A percentile compares a stretch with the other conserved stretches of the same genome.
phyloP scores from a whole-genome alignment of 805 yeast species.

The Spathaspora boniae region DNA sequence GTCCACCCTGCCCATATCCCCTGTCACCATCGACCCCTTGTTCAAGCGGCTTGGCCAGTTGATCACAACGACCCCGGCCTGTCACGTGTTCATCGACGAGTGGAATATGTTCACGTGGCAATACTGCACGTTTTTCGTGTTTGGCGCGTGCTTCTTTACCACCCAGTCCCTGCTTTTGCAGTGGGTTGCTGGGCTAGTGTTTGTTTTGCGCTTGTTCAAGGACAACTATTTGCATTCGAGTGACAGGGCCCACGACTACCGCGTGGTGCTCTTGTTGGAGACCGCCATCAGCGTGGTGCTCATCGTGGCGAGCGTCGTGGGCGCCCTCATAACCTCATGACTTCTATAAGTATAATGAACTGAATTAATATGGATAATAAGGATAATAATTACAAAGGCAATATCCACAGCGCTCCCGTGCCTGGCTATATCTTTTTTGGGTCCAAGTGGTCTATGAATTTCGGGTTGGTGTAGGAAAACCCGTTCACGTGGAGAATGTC shows the following conservation, averaged over 20 bases:
- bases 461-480: constrained; percentile 40
- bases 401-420: no score
- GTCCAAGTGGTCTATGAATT: constrained; percentile 19
- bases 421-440: constrained; percentile 6
- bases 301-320: constrained; percentile 1
- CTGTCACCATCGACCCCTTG: constrained; percentile 21
- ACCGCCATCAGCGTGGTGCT: constrained; percentile 7
- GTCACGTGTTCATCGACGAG: constrained; percentile 11
- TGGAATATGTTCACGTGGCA: constrained; percentile 18
- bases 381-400: constrained; percentile 3
- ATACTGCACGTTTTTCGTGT: constrained; percentile 1
- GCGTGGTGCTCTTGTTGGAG: constrained; percentile 4
- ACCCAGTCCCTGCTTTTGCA: constrained; percentile 6
- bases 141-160: constrained; percentile 3
- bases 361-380: background rate
- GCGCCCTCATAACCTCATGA: background rate
- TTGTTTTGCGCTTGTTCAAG: constrained; percentile 18
- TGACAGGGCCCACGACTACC: constrained; percentile 1
- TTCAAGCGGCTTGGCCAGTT: constrained; percentile 21
- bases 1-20: constrained; percentile 18
- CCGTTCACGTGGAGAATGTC: constrained; percentile 41
- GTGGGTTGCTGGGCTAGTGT: constrained; percentile 5
- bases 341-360: background rate
- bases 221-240: constrained; percentile 16
- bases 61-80: constrained; percentile 12